Percentiles rank a stretch among this genome's conserved stretches.
Evolutionary conservation across 2,329 filamentous ascomycete genomes (phyloP).

Genomic region (Alternaria infectoria): DNA sequence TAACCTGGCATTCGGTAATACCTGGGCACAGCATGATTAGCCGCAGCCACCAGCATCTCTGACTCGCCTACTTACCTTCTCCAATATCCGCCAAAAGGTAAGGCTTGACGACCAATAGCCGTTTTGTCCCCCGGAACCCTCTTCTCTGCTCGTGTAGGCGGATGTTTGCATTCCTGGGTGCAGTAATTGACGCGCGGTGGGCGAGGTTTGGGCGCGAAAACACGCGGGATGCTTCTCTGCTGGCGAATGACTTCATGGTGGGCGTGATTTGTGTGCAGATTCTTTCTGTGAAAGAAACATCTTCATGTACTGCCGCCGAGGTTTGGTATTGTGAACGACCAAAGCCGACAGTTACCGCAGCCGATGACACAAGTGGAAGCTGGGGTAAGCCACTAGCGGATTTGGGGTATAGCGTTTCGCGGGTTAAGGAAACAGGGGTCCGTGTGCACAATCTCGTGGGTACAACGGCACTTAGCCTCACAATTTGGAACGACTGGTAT

Average conservation of each 20-base stretch:
- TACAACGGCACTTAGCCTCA: background rate
- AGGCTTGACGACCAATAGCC: conserved; percentile 68
- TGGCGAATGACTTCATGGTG: conserved; percentile 41
- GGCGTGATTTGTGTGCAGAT: conserved; percentile 11
- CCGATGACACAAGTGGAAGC: conserved; percentile 22
- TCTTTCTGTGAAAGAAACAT: conserved; percentile 29
- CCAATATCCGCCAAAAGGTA: conserved; percentile 86
- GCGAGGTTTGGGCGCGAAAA: conserved; percentile 29
- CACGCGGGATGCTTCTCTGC: conserved; percentile 39
- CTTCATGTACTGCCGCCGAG: conserved; percentile 27
- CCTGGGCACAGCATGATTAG: conserved; percentile 59
- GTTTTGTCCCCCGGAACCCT: conserved; percentile 49
- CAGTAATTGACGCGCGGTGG: conserved; percentile 31
- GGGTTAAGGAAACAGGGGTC: conserved; percentile 23
- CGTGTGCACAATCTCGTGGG: background rate
- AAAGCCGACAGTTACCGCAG: conserved; percentile 26
- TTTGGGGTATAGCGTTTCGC: conserved; percentile 15
- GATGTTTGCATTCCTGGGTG: conserved; percentile 25
- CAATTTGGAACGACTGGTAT: background rate
- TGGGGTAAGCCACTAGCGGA: conserved; percentile 20
- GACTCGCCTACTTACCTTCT: conserved; percentile 65
- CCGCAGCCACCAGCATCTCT: background rate
- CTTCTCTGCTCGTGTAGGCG: conserved; percentile 34
- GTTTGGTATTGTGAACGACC: conserved; percentile 20
- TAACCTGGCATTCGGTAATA: conserved; percentile 97